phyloP scores from a whole-genome alignment of 169 alveolate genomes.

The Cryptosporidium tyzzeri region DNA sequence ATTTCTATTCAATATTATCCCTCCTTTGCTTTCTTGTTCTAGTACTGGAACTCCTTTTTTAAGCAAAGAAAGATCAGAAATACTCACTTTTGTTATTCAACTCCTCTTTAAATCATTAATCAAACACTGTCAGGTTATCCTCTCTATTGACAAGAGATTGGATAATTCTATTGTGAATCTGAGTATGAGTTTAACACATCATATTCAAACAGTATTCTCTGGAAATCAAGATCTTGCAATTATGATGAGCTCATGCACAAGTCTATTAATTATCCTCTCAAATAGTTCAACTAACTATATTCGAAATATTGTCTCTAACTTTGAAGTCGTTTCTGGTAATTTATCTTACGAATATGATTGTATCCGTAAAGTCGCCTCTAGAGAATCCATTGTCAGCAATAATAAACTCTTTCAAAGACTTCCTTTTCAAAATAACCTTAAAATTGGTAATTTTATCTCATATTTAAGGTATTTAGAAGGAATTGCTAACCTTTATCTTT shows the following conservation, averaged over 20 bases:
- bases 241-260: constrained; percentile 57
- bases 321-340: constrained; percentile 1
- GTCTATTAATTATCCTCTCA: constrained; percentile 32
- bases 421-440: constrained; percentile 9
- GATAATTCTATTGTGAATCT: constrained; percentile 18
- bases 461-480: constrained; percentile 28
- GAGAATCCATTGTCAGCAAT: not conserved
- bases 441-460: constrained; percentile 22
- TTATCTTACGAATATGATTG: not conserved
- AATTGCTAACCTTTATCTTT: constrained; percentile 15
- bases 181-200: constrained; percentile 50
- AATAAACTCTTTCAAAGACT: not conserved
- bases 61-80: not conserved
- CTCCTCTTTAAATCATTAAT: constrained; percentile 38
- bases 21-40: constrained; percentile 9
- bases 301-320: constrained; percentile 2
- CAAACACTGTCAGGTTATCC: constrained; percentile 4
- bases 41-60: not conserved
- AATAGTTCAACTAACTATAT: constrained; percentile 1
- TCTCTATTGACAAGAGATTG: not conserved
- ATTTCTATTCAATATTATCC: constrained; percentile 53
- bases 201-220: constrained; percentile 23
- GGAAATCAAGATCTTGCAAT: not conserved
- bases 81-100: constrained; percentile 22
- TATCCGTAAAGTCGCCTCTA: not conserved